Conservation (phyloP, 805 yeast genomes). For the Candida ficus region DNA sequence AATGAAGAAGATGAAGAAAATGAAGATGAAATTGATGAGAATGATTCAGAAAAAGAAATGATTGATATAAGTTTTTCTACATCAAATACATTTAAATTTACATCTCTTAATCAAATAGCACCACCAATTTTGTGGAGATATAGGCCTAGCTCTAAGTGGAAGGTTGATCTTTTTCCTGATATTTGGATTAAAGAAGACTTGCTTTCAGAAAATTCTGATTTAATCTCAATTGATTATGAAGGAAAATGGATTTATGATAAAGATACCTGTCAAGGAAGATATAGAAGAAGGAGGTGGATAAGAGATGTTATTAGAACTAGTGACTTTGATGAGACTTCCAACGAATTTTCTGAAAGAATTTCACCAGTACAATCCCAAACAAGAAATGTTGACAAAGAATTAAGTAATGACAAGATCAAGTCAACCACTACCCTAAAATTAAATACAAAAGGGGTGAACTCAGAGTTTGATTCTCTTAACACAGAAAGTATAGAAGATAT, state of each 20-base stretch:
- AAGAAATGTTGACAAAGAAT: background rate
- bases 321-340: constrained; percentile 8
- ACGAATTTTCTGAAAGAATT: background rate
- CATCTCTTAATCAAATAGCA: constrained; percentile 32
- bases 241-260: constrained; percentile 85
- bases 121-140: constrained; percentile 64
- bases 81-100: background rate
- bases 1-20: constrained; percentile 27
- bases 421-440: background rate
- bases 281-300: constrained; percentile 67
- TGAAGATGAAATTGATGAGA: constrained; percentile 2
- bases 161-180: constrained; percentile 55
- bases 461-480: no score
- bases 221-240: constrained; percentile 60
- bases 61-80: background rate
- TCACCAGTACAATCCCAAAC: background rate
- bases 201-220: constrained; percentile 31
- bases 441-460: background rate
- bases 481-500: no score
- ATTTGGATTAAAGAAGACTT: constrained; percentile 56
- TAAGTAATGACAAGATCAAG: background rate
- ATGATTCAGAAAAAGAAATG: background rate
- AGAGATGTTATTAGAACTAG: constrained; percentile 31
- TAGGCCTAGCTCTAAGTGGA: constrained; percentile 45
- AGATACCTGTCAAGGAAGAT: constrained; percentile 25